Evolutionary conservation across 2,329 filamentous ascomycete genomes (phyloP).

Genomic region (Fusarium scirpi): DNA sequence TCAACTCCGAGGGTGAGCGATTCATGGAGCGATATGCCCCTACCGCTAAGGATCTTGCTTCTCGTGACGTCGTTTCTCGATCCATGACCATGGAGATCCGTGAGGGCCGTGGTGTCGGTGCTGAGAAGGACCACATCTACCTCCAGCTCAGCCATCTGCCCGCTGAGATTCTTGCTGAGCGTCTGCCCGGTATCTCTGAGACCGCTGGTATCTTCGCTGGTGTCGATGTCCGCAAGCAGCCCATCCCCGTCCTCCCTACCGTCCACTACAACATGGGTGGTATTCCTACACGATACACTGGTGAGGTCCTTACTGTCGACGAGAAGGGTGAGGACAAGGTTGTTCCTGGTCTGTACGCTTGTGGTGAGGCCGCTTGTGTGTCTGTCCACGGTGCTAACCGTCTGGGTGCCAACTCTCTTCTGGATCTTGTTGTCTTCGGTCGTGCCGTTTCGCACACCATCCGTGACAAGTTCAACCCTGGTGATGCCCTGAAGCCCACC

Average conservation of each 20-base stretch:
- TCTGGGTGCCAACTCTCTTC: slow-evolving; percentile 96
- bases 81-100: slow-evolving; percentile 99
- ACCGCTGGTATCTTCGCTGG: slow-evolving; percentile 97
- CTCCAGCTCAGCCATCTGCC: slow-evolving; percentile 97
- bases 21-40: slow-evolving; percentile 99
- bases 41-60: slow-evolving; percentile 97
- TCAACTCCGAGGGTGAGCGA: slow-evolving; percentile 97
- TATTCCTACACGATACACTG: slow-evolving; percentile 97
- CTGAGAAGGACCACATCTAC: slow-evolving; percentile 98
- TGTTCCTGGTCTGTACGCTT: slow-evolving; percentile 94
- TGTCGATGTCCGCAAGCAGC: slow-evolving; percentile 96
- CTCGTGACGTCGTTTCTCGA: slow-evolving; percentile 94
- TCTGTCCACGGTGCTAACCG: slow-evolving; percentile 99
- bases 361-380: slow-evolving; percentile 96
- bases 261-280: slow-evolving; percentile 99
- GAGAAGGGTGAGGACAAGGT: slow-evolving; percentile 89
- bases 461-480: slow-evolving; percentile 91
- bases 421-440: slow-evolving; percentile 97
- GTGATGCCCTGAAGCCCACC: slow-evolving; percentile 81
- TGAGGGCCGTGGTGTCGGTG: slow-evolving; percentile 94
- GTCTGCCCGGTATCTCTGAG: slow-evolving; percentile 98
- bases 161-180: slow-evolving; percentile 90
- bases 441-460: slow-evolving; percentile 98
- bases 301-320: slow-evolving; percentile 92
- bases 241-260: slow-evolving; percentile 94